These are phyloP conservation scores for Nicotiana tomentosiformis DNA, from an alignment of 257 asterid genomes.

Conservation along the genomic window DNA sequence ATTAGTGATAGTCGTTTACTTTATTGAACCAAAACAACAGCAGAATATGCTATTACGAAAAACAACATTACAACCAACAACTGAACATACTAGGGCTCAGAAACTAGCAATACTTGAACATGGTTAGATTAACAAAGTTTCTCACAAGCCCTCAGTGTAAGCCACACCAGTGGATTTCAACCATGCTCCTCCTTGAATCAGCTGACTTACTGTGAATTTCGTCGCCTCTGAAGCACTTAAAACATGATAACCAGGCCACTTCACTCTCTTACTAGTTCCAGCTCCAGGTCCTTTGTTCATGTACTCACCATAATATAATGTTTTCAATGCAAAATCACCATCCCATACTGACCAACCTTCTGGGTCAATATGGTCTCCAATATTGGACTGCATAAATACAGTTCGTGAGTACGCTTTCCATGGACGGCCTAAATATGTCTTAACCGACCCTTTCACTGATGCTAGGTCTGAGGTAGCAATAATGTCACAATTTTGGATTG, in stretches of 20 bases:
- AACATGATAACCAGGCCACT: conserved; percentile 10
- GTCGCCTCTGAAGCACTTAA: conserved; percentile 1
- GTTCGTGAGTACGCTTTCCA: conserved; percentile 22
- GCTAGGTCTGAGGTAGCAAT: conserved; percentile 9
- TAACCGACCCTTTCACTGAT: not conserved
- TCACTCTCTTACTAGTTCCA: conserved; percentile 6
- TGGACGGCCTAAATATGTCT: conserved; percentile 19
- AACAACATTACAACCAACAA: not conserved
- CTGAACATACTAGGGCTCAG: not conserved
- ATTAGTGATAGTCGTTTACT: too few species aligned
- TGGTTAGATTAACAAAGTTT: not conserved
- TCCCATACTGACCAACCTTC: conserved; percentile 16
- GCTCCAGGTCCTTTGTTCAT: conserved; percentile 22
- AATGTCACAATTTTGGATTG: conserved; percentile 15
- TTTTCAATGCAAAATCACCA: conserved; percentile 11
- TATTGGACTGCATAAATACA: conserved; percentile 7
- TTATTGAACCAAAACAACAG: not conserved
- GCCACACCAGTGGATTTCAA: conserved; percentile 18
- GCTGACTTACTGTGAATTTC: conserved; percentile 9
- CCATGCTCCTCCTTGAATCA: conserved; percentile 17
- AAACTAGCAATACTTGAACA: not conserved
- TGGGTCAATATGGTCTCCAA: conserved; percentile 17
- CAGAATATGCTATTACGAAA: not conserved
- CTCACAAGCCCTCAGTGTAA: conserved; percentile 21
- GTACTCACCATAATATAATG: conserved; percentile 20